phyloP scores from a whole-genome alignment of 2,329 filamentous ascomycete genomes.

The Colletotrichum lindemuthianum region DNA sequence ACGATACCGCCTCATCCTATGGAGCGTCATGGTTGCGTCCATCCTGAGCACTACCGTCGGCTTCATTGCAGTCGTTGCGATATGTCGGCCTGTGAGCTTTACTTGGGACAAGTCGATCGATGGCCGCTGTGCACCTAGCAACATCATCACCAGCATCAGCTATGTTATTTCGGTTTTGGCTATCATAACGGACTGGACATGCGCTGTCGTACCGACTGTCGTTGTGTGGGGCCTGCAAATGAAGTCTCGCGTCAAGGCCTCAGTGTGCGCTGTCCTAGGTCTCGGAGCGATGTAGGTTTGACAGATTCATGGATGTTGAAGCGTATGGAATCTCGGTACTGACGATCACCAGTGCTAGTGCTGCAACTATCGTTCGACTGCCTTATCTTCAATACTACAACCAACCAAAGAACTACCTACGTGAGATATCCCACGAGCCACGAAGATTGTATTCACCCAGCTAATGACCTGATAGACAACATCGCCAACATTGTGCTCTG shows the following conservation, averaged over 20 bases:
- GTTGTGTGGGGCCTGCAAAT: neutral
- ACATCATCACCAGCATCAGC: neutral
- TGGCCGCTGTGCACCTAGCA: neutral
- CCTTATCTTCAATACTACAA: constrained; percentile 1
- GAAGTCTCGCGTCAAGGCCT: constrained; percentile 1
- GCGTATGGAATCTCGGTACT: neutral
- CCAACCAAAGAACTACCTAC: neutral
- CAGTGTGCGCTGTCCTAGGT: rapidly evolving
- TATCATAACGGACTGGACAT: constrained; percentile 3
- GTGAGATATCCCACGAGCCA: neutral
- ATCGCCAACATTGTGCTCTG: constrained; percentile 1
- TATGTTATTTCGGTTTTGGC: neutral
- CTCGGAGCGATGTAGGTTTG: neutral
- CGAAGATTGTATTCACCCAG: neutral
- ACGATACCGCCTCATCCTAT: constrained; percentile 5
- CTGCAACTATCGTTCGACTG: neutral
- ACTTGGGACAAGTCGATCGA: constrained; percentile 10
- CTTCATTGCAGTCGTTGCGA: neutral
- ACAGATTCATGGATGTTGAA: neutral
- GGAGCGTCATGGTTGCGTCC: constrained; percentile 4
- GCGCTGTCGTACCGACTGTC: neutral
- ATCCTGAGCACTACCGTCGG: constrained; percentile 8
- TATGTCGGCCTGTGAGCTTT: neutral
- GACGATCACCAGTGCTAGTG: neutral
- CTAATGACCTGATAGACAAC: neutral